Conservation (phyloP, 345 rosid species). For the Euphorbia pulcherrima region DNA sequence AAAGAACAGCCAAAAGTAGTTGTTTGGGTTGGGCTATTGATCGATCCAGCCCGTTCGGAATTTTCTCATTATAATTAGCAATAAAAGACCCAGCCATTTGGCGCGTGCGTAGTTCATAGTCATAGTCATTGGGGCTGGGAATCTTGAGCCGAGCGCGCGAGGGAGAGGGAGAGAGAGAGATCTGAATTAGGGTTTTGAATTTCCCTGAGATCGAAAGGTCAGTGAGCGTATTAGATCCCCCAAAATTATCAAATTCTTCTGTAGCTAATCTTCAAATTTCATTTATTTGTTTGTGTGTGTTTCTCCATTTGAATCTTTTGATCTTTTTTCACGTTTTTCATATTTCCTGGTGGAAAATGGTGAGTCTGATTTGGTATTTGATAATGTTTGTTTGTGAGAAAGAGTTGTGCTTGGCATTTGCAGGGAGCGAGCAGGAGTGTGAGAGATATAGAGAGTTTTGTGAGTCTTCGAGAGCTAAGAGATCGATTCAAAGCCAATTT, state of each 20-base stretch:
- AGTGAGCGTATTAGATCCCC: constrained; percentile 16
- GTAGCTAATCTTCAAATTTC: background rate
- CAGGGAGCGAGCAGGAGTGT: constrained; percentile 51
- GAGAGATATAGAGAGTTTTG: constrained; percentile 49
- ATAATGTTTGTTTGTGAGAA: constrained; percentile 65
- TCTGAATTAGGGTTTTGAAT: constrained; percentile 22
- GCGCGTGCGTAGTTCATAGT: too few relatives aligned
- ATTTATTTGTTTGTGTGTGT: background rate
- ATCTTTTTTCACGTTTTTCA: background rate
- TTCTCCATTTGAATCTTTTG: background rate
- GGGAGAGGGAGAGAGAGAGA: constrained; percentile 10
- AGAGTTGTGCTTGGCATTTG: constrained; percentile 77
- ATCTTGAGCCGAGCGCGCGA: constrained; percentile 9
- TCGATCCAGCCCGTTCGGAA: background rate
- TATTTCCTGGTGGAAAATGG: constrained; percentile 28
- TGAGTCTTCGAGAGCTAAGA: constrained; percentile 22
- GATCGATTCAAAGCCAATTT: constrained; percentile 24
- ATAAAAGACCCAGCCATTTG: background rate
- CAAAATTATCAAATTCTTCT: background rate
- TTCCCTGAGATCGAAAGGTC: constrained; percentile 13
- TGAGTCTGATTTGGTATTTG: constrained; percentile 49
- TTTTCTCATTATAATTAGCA: too few relatives aligned
- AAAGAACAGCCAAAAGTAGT: background rate
- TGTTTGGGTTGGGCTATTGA: background rate
- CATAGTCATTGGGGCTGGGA: too few relatives aligned